phyloP scores from a whole-genome alignment of 495 filamentous ascomycete species.

The Penicillium cataractarum region DNA sequence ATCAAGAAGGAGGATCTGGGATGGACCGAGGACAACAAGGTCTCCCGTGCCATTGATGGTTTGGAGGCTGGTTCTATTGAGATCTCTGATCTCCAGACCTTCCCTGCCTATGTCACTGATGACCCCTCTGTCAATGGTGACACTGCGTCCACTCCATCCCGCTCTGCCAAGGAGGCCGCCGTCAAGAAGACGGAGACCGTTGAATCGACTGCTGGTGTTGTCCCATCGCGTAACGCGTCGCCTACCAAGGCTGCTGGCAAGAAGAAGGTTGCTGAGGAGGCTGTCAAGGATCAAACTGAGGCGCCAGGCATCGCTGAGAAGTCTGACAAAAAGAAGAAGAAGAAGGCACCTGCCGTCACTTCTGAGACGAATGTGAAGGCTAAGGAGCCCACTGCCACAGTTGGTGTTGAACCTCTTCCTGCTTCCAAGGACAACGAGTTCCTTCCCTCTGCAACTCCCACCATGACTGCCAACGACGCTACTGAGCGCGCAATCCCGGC shows the following conservation, averaged over 20 bases:
- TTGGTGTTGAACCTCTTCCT: slow-evolving; percentile 25
- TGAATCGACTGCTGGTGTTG: slow-evolving; percentile 35
- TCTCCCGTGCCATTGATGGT: slow-evolving; percentile 74
- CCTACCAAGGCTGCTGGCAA: slow-evolving; percentile 45
- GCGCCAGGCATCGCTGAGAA: slow-evolving; percentile 49
- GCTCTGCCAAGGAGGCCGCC: slow-evolving; percentile 38
- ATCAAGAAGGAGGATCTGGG: slow-evolving; percentile 88
- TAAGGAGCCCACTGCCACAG: slow-evolving; percentile 30
- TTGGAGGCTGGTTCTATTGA: slow-evolving; percentile 63
- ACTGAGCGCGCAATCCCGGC: slow-evolving; percentile 10
- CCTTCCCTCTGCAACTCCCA: slow-evolving; percentile 23
- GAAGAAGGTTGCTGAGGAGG: slow-evolving; percentile 44
- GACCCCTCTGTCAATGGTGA: slow-evolving; percentile 58
- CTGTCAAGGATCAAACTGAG: slow-evolving; percentile 46
- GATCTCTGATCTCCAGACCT: slow-evolving; percentile 53
- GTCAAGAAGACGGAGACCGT: slow-evolving; percentile 40
- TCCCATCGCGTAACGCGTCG: slow-evolving; percentile 43
- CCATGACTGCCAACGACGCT: slow-evolving; percentile 13
- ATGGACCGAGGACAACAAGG: slow-evolving; percentile 84
- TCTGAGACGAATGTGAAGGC: slow-evolving; percentile 38
- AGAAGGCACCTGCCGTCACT: slow-evolving; percentile 50
- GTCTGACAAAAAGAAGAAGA: slow-evolving; percentile 62
- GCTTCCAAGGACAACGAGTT: slow-evolving; percentile 22
- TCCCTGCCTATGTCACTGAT: slow-evolving; percentile 45
- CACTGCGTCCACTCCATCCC: slow-evolving; percentile 38